These are phyloP conservation scores for Fraxinus baroniana DNA, from an alignment of 305 asterid species.

Conservation along the genomic window DNA sequence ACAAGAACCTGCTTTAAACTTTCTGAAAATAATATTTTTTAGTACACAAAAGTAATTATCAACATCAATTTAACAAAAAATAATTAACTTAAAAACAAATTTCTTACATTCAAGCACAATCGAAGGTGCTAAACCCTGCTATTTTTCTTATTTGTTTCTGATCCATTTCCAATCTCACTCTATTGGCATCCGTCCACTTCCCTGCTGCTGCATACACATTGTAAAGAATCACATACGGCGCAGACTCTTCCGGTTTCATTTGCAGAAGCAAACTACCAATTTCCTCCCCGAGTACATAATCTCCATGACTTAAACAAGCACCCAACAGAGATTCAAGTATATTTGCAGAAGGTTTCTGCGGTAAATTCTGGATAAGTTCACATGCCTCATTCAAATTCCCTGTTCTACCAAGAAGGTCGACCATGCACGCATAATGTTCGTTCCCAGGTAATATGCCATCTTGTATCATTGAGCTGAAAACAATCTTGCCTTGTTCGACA, in stretches of 20 bases:
- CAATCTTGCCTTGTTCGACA: constrained; percentile 45
- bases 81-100: constrained; percentile 20
- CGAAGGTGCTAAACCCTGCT: not conserved
- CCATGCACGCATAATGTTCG: constrained; percentile 59
- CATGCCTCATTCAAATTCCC: constrained; percentile 58
- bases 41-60: not conserved
- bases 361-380: constrained; percentile 30
- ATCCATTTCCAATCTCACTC: constrained; percentile 41
- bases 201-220: constrained; percentile 51
- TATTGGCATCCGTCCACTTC: constrained; percentile 46
- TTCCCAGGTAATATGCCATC: constrained; percentile 39
- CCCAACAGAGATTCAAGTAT: constrained; percentile 39
- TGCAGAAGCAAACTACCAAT: constrained; percentile 38
- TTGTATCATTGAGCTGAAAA: constrained; percentile 39
- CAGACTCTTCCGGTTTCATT: constrained; percentile 27
- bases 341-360: constrained; percentile 7
- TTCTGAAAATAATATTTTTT: not conserved
- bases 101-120: not conserved
- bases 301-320: constrained; percentile 47
- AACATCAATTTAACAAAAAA: not conserved
- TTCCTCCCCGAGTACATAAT: constrained; percentile 48
- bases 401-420: constrained; percentile 59
- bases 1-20: not conserved
- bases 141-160: constrained; percentile 13
- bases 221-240: constrained; percentile 37